Evolutionary conservation across 2,329 filamentous ascomycete genomes (phyloP).

Genomic region (Penicillium decumbens): DNA sequence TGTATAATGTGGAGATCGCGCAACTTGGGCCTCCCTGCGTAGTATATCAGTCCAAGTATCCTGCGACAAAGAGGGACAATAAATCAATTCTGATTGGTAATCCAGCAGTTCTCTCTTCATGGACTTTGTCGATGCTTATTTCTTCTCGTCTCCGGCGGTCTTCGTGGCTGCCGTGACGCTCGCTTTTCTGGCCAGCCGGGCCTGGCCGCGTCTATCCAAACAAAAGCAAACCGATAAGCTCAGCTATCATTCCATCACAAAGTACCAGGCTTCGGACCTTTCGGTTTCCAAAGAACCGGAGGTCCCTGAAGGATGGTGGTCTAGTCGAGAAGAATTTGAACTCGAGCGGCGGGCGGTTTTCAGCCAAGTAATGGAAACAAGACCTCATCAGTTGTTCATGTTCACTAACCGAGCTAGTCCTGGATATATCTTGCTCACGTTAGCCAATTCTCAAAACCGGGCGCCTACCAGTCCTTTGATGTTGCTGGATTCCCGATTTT

Average conservation of each 20-base stretch:
- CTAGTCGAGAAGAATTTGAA: conserved; percentile 42
- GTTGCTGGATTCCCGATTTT: conserved; percentile 56
- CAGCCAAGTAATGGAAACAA: conserved; percentile 38
- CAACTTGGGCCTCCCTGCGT: conserved; percentile 9
- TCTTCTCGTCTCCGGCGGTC: conserved; percentile 6
- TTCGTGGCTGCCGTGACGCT: conserved; percentile 14
- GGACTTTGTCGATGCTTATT: conserved; percentile 15
- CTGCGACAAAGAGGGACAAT: neutral
- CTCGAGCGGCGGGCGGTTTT: conserved; percentile 50
- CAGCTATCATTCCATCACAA: neutral
- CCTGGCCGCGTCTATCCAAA: conserved; percentile 7
- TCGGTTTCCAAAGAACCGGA: conserved; percentile 40
- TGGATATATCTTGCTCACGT: conserved; percentile 39
- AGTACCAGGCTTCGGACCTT: neutral
- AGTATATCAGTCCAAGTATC: conserved; percentile 15
- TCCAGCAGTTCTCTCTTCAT: conserved; percentile 1
- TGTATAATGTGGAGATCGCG: conserved; percentile 16
- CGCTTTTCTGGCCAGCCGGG: conserved; percentile 8
- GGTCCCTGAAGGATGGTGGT: conserved; percentile 39
- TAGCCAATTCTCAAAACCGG: conserved; percentile 48
- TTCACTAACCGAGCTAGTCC: conserved; percentile 18
- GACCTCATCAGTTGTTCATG: neutral
- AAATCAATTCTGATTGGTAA: neutral
- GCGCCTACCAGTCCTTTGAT: conserved; percentile 55
- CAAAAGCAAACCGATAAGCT: conserved; percentile 1